Evolutionary conservation across 495 filamentous ascomycete species (phyloP), one percentile per base, ranked within the genome.

Genomic region (Bacidia rubella): DNA sequence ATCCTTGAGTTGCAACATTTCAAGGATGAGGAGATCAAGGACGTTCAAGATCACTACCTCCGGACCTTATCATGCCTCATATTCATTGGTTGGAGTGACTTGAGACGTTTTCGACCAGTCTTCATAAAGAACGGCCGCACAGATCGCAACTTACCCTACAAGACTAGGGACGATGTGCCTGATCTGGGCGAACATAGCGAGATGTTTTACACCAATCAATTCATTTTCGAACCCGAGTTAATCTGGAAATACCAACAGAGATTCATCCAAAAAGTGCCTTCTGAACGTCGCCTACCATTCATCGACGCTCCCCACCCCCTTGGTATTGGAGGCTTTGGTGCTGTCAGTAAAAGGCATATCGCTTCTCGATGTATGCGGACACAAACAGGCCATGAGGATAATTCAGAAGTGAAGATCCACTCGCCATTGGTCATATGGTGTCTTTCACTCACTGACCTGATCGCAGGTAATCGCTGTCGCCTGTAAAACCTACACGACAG

Each of bases 211-310:
- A 29, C 21, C 10, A 4, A 32, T 0, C 54, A 56, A 52, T 52
- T 27, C 19, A 35, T 47, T 4, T 57, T 57, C 32, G 38, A 24
- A 17, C 54, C 54, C 1, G 29, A 21, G 17, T 23, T 54, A 11
- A 49, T 57, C 15, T 0, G n/a, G 24, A 42, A 39, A 21, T 38
- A 10, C 17, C 20, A 41, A 1, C 1, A 19, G 10, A 46, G 41
- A 2, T 48, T 47, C 24, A 24, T 53, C n/a, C 54, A 57, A 19
- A 15, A 24, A 12, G 42, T 57, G 20, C 19, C 21, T 12, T 11
- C 7, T 4, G n/a, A 42, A 7, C n/a, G 7, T 19, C 54, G 54
- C 12, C 10, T 57, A 20, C 54, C 54, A 12, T 57, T 57, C 45
- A 54, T 21, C 21, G 51, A 29, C 2, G 42, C 54, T 5, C 44